A percentile compares a stretch with the other conserved stretches of the same genome.
These are phyloP conservation scores for Madurella fahalii DNA, from an alignment of 2,329 filamentous ascomycete species.

Conservation along the genomic window DNA sequence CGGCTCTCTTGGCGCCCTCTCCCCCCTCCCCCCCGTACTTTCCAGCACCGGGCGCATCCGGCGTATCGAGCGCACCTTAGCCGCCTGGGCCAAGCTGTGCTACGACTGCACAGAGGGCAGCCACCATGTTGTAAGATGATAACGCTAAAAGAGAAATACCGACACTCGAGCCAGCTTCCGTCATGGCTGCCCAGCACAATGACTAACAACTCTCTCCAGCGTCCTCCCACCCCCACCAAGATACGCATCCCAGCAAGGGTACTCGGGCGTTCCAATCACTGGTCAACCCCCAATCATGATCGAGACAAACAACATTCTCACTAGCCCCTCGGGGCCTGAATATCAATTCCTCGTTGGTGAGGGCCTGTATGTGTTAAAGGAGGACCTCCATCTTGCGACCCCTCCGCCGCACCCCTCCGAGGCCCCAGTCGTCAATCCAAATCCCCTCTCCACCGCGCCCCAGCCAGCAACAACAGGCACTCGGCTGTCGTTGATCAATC, in stretches of 20 bases:
- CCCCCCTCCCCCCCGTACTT: too few species aligned
- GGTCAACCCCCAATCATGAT: constrained; percentile 70
- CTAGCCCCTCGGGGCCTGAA: constrained; percentile 74
- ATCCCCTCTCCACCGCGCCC: constrained; percentile 81
- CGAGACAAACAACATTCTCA: constrained; percentile 89
- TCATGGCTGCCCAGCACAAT: constrained; percentile 3
- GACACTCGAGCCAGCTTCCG: background rate
- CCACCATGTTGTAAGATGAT: constrained; percentile 22
- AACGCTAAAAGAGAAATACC: background rate
- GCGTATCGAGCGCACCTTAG: background rate
- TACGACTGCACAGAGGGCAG: background rate
- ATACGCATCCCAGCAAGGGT: constrained; percentile 70
- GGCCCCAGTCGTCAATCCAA: constrained; percentile 78
- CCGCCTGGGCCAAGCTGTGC: constrained; percentile 1
- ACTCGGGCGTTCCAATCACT: constrained; percentile 67
- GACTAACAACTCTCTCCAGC: constrained; percentile 40
- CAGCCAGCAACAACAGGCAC: constrained; percentile 82
- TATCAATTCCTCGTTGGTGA: constrained; percentile 91
- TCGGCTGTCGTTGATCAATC: constrained; percentile 71
- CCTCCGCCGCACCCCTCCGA: constrained; percentile 95
- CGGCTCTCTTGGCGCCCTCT: background rate
- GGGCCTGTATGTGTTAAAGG: constrained; percentile 89
- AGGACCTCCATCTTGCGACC: constrained; percentile 87
- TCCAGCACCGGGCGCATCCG: background rate
- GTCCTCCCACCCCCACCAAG: constrained; percentile 82